Conservation (phyloP, 306 rosid species). For the Lathyrus sativus region DNA sequence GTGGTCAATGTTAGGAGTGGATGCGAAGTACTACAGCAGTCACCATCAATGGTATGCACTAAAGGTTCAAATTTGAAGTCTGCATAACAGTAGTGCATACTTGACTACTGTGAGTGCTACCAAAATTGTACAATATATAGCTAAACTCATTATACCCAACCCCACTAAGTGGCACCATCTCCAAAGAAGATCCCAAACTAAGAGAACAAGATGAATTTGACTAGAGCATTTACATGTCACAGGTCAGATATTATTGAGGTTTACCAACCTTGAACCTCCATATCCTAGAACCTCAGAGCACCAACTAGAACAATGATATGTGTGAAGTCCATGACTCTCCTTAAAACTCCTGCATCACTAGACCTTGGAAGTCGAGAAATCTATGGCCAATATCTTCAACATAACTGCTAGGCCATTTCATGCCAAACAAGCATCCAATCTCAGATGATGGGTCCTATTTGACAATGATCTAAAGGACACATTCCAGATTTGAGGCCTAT, state of each 20-base stretch:
- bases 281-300: constrained; percentile 39
- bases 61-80: constrained; percentile 42
- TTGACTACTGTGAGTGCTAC: constrained; percentile 29
- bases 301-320: constrained; percentile 33
- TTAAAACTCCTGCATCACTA: constrained; percentile 46
- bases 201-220: constrained; percentile 19
- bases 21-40: constrained; percentile 31
- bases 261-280: constrained; percentile 39
- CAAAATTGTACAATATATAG: constrained; percentile 33
- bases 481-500: constrained; percentile 39
- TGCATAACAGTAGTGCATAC: constrained; percentile 37
- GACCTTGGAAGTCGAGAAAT: constrained; percentile 30
- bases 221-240: constrained; percentile 30
- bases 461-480: constrained; percentile 48
- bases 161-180: constrained; percentile 39
- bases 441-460: constrained; percentile 45
- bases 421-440: constrained; percentile 37
- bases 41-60: constrained; percentile 42
- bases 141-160: constrained; percentile 38
- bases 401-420: constrained; percentile 42
- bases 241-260: constrained; percentile 31
- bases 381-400: constrained; percentile 42
- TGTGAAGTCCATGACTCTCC: constrained; percentile 36
- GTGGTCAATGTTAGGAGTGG: constrained; percentile 33
- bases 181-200: constrained; percentile 33